phyloP scores from a whole-genome alignment of 1,284 basidiomycete species.

The Pyrrhoderma noxium region DNA sequence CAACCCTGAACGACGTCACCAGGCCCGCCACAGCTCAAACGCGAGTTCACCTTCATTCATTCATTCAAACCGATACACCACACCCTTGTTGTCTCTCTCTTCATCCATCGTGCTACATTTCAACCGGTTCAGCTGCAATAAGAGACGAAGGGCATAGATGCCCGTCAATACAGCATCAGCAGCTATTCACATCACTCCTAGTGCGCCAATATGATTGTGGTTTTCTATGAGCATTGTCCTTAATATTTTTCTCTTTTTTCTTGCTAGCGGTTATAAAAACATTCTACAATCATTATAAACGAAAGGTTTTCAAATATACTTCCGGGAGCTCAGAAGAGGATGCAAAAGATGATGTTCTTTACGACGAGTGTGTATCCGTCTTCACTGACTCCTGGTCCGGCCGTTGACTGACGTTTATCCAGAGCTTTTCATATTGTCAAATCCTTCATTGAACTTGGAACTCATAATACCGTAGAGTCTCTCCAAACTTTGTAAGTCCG shows the following conservation, averaged over 20 bases:
- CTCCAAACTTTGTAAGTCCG: constrained; percentile 47
- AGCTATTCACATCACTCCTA: constrained; percentile 46
- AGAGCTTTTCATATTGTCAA: constrained; percentile 64
- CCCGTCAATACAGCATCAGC: constrained; percentile 46
- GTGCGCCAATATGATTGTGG: constrained; percentile 25
- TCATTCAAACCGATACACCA: background rate
- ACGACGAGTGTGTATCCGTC: constrained; percentile 44
- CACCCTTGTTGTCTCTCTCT: background rate
- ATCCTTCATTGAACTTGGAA: constrained; percentile 55
- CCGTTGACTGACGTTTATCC: background rate
- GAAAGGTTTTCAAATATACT: constrained; percentile 36
- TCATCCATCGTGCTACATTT: too few species aligned
- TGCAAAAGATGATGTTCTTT: constrained; percentile 53
- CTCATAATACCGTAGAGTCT: constrained; percentile 52
- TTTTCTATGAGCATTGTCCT: too few species aligned
- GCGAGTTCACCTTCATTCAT: background rate
- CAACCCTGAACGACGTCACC: too few species aligned
- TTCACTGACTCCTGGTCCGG: background rate
- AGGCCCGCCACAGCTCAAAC: too few species aligned
- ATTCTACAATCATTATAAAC: constrained; percentile 50
- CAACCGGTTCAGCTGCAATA: too few species aligned
- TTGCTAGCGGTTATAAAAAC: constrained; percentile 44
- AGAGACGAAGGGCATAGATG: constrained; percentile 28
- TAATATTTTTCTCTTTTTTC: too few species aligned
- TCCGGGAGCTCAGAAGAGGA: constrained; percentile 30